Percentiles rank a stretch among this genome's conserved stretches.
These are phyloP conservation scores for Cladophialophora carrionii DNA, from an alignment of 2,329 filamentous ascomycete species.

Conservation along the genomic window DNA sequence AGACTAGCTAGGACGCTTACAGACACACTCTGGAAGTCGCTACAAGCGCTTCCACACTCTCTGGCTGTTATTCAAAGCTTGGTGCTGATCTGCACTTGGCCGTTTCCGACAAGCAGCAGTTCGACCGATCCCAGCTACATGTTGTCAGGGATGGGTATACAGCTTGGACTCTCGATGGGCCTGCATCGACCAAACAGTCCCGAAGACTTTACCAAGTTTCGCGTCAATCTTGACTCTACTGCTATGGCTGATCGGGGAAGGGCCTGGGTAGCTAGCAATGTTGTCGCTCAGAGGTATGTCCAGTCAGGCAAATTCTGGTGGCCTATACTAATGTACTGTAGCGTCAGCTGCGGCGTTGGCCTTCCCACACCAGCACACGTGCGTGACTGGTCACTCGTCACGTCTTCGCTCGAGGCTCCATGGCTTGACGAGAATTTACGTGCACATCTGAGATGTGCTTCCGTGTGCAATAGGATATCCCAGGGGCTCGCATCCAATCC, in stretches of 20 bases:
- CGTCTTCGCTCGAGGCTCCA: constrained; percentile 4
- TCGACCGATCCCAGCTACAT: constrained; percentile 67
- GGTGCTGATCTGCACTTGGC: constrained; percentile 66
- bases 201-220: constrained; percentile 56
- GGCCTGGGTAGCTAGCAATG: constrained; percentile 69
- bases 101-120: constrained; percentile 64
- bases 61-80: constrained; percentile 67
- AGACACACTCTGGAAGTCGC: constrained; percentile 64
- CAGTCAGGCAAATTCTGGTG: too few relatives aligned
- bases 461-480: constrained; percentile 10
- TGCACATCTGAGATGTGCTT: constrained; percentile 12
- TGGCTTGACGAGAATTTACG: constrained; percentile 10
- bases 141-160: constrained; percentile 66
- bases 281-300: constrained; percentile 58
- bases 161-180: constrained; percentile 67
- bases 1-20: constrained; percentile 56
- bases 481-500: constrained; percentile 6
- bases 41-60: constrained; percentile 62
- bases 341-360: constrained; percentile 21
- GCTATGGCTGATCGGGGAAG: constrained; percentile 65
- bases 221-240: constrained; percentile 59
- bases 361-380: constrained; percentile 17
- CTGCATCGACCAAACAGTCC: constrained; percentile 66
- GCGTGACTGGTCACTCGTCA: constrained; percentile 14
- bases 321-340: constrained; percentile 9